Conservation (phyloP, 2,329 filamentous ascomycete genomes). For the Aureobasidium sp. region DNA sequence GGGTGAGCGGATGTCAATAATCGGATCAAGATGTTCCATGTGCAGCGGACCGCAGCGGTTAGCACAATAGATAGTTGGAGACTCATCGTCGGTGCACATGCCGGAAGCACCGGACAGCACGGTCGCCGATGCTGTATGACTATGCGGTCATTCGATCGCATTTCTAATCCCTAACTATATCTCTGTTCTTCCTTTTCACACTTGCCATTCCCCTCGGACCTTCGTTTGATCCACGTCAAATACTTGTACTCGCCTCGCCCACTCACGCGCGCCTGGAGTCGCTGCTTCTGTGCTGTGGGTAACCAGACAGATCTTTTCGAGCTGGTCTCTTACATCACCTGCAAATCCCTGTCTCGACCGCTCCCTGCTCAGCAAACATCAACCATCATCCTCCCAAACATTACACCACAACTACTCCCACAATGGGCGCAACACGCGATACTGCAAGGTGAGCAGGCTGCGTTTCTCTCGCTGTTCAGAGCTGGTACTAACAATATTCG, state of each 20-base stretch:
- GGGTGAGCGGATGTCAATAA: not conserved
- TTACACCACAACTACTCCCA: not conserved
- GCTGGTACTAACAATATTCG: not conserved
- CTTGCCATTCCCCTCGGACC: not conserved
- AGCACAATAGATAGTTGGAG: not conserved
- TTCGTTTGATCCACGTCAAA: not conserved
- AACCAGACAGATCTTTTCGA: not conserved
- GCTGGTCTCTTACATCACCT: slow-evolving; percentile 10
- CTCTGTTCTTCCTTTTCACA: not conserved
- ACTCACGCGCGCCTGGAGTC: slow-evolving; percentile 10
- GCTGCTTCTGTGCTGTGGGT: slow-evolving; percentile 7
- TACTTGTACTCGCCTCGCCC: not conserved
- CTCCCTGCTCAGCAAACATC: not conserved
- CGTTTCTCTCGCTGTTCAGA: not conserved
- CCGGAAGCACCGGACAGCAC: not conserved
- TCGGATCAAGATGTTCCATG: not conserved
- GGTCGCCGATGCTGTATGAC: slow-evolving; percentile 3
- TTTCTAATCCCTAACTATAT: not conserved
- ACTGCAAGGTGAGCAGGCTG: not conserved
- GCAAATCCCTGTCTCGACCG: not conserved
- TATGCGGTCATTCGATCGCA: slow-evolving; percentile 3
- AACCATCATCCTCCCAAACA: not conserved
- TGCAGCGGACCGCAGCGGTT: not conserved
- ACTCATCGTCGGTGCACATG: not conserved
- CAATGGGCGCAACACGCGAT: not conserved